Evolutionary conservation across 108 stramenopile genomes (phyloP), one percentile per base, ranked within the genome.

Genomic region (Seminavis robusta): DNA sequence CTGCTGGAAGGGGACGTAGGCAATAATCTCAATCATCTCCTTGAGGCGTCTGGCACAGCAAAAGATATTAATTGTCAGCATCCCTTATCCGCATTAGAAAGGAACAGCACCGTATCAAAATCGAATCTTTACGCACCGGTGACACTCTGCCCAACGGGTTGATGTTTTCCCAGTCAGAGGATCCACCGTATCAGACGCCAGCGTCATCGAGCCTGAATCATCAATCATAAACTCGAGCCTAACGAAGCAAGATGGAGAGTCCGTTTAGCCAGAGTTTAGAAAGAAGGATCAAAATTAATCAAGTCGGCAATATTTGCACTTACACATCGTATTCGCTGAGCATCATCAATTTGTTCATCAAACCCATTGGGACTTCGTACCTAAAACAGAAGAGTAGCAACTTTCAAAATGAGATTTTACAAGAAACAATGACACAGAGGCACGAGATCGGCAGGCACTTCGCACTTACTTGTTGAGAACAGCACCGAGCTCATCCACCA

Each of bases 381-480:
- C 72, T 76, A 45, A 38, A 44, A 33, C 71, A 34, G 5, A 76
- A 29, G 4, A 24, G 29, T n/a, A 61, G 61, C 24, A 76, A 17
- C 24, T 56, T n/a, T n/a, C n/a, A n/a, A n/a, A n/a, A n/a, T n/a
- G n/a, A n/a, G n/a, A n/a, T n/a, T n/a, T n/a, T n/a, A n/a, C n/a
- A n/a, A n/a, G n/a, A n/a, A n/a, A n/a, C n/a, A n/a, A n/a, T n/a
- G n/a, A n/a, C n/a, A n/a, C n/a, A n/a, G n/a, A n/a, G n/a, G n/a
- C 65, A 74, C 61, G 45, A 79, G 68, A 32, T 73, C 77, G 47
- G 67, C 67, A 43, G 77, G 77, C 19, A 74, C 77, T 54, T 74
- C 77, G 41, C n/a, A n/a, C n/a, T n/a, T 74, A 79, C 51, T 79
- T 79, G 58, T 34, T 46, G 36, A 79, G 31, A 10, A 79, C 36